Evolutionary conservation across 208 protist genomes (phyloP).

Genomic region (Acanthamoeba castellanii): DNA sequence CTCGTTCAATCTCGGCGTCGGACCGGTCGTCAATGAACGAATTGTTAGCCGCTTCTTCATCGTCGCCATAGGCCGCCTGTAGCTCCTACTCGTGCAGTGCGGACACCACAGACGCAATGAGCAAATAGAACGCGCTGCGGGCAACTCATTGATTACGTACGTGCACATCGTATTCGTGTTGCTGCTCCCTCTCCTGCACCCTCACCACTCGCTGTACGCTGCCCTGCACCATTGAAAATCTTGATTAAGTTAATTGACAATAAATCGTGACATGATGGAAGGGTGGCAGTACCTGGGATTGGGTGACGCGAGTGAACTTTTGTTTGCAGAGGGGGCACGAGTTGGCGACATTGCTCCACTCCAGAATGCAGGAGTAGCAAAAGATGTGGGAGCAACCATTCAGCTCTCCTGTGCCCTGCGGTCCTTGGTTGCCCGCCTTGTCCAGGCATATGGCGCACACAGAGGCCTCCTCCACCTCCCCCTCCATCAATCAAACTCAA

Average conservation of each 20-base stretch:
- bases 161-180: constrained; percentile 3
- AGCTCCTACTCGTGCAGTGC: background rate
- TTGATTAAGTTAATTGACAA: background rate
- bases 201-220: background rate
- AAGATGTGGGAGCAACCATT: constrained; percentile 52
- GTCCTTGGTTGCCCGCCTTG: background rate
- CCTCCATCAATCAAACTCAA: background rate
- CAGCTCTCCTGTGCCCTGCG: constrained; percentile 42
- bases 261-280: background rate
- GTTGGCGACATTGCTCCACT: constrained; percentile 72
- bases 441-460: constrained; percentile 60
- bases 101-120: background rate
- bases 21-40: constrained; percentile 53
- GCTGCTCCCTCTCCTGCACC: background rate
- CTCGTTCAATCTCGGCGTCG: constrained; percentile 9
- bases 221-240: too few species aligned
- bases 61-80: background rate
- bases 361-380: constrained; percentile 61
- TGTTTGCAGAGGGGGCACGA: constrained; percentile 52
- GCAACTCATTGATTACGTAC: background rate
- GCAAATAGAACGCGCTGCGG: background rate
- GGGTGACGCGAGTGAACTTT: constrained; percentile 32
- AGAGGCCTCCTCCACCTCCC: background rate
- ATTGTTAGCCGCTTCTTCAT: background rate
- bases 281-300: background rate